Evolutionary conservation across 805 yeast species (phyloP), one percentile per base, ranked within the genome.

Genomic region (Kodamaea kakaduensis): DNA sequence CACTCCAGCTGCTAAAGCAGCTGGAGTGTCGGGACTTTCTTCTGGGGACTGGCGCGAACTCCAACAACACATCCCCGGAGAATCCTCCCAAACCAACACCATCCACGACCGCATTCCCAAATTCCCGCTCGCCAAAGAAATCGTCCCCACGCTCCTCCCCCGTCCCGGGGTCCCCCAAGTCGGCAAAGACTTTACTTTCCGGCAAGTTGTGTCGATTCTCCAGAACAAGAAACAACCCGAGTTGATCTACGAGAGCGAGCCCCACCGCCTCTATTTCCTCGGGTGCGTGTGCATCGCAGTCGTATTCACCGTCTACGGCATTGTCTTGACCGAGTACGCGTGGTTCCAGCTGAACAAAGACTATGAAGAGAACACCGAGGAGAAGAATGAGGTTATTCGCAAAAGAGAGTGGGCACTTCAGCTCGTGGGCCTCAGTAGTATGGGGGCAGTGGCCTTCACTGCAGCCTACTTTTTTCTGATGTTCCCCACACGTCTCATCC

Each of bases 161-260:
- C 69, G 81, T 37, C 84, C 88, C 0, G 84, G 83, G 9, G 85
- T 83, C 8, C 95, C 95, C 7, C 73, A 78, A 22, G 84, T 84
- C 2, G 76, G 82, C 1, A 69, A 71, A 23, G 52, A 61, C 34
- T 58, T 73, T 50, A 66, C 77, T 4, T 73, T 86, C 44, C 61
- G 75, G 5, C 81, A 81, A 52, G 78, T 86, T 60, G 63, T 81
- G 47, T 71, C 71, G 38, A 69, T 74, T 8, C 60, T 85, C 41
- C 64, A 71, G 40, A 60, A 63, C 25, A 75, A 79, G 46, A 60
- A 58, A 9, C 69, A 72, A 31, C 90, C 90, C 1, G 94, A 84
- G 50, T 63, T 85, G 36, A 69, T 85, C 28, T 86, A 85, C 58
- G 90, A 84, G 64, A 77, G 88, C 17, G 95, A 86, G 58, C 84